These are phyloP conservation scores for Lasiosphaeria miniovina DNA, from an alignment of 495 filamentous ascomycete genomes.

Conservation along the genomic window DNA sequence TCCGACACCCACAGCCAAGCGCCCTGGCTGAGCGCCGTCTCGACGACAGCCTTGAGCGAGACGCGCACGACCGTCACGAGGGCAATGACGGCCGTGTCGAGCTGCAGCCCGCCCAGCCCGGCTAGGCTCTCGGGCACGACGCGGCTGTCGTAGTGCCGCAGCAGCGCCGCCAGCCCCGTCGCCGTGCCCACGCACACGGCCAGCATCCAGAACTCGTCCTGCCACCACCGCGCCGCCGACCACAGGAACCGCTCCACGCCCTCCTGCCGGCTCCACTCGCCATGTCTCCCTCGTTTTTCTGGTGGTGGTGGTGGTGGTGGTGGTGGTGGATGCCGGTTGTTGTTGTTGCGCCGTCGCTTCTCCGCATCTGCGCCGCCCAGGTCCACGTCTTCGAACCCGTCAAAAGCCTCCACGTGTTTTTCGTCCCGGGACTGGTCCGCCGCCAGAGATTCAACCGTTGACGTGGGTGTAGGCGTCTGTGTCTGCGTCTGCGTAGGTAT, in stretches of 20 bases:
- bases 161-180: constrained; percentile 18
- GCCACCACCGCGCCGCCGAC: constrained; percentile 31
- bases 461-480: no score
- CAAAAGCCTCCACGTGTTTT: no score
- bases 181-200: constrained; percentile 27
- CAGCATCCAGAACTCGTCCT: constrained; percentile 33
- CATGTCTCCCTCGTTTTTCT: neutral
- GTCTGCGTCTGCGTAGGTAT: constrained; percentile 30
- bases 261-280: no score
- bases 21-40: constrained; percentile 34
- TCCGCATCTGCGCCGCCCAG: no score
- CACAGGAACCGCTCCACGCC: constrained; percentile 9
- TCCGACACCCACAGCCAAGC: constrained; percentile 39
- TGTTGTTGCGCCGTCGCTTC: no score
- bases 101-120: constrained; percentile 21
- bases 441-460: no score
- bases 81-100: constrained; percentile 34
- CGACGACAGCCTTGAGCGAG: constrained; percentile 33
- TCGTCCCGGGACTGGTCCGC: no score
- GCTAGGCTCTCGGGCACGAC: constrained; percentile 23
- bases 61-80: constrained; percentile 34
- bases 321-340: no score
- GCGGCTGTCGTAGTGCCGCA: constrained; percentile 28
- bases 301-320: no score
- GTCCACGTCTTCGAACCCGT: no score